Evolutionary conservation across 495 filamentous ascomycete genomes (phyloP).

Genomic region (Halenospora varia): DNA sequence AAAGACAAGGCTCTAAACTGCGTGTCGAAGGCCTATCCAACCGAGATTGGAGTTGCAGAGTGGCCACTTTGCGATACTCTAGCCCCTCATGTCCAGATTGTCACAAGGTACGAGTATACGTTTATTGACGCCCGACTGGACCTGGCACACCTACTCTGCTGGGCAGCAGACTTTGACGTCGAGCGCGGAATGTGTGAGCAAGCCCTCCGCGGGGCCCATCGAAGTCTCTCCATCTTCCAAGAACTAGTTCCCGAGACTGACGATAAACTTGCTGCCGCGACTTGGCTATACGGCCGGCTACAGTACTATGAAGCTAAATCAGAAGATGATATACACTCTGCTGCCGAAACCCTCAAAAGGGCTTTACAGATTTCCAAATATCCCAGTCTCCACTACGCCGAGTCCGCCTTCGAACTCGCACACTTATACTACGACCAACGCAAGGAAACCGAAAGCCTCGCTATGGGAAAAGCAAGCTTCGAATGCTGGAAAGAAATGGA

Average conservation of each 20-base stretch:
- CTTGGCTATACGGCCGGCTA: background rate
- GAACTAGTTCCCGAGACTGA: background rate
- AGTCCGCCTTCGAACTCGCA: background rate
- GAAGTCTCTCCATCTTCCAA: background rate
- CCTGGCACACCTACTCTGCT: background rate
- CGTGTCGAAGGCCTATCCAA: background rate
- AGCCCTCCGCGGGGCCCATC: background rate
- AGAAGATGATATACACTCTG: background rate
- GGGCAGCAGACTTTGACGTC: conserved; percentile 1
- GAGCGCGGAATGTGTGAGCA: background rate
- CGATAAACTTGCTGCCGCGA: background rate
- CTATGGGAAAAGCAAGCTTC: background rate
- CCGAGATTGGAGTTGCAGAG: background rate
- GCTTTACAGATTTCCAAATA: background rate
- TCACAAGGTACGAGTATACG: background rate
- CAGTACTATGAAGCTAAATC: conserved; percentile 2
- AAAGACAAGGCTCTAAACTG: background rate
- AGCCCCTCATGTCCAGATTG: background rate
- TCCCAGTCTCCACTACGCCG: background rate
- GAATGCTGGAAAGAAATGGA: background rate
- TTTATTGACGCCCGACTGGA: background rate
- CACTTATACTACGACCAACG: background rate
- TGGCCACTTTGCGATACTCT: conserved; percentile 3
- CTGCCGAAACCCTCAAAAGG: background rate
- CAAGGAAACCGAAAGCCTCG: background rate